Base-by-base conservation (phyloP, 345 rosid genomes). In the Camelina sativa region DNA sequence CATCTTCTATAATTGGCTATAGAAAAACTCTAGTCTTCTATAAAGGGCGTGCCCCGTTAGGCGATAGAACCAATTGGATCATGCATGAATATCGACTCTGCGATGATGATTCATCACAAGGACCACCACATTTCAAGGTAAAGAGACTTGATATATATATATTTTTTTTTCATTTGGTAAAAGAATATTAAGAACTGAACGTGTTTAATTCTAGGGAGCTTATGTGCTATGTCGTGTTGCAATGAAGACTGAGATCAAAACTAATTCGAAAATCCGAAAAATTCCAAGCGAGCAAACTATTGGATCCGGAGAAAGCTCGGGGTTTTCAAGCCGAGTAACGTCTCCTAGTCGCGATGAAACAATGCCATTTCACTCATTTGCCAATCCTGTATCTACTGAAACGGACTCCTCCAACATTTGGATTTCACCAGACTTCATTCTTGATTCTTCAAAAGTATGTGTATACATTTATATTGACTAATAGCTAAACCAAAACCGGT, bases 41-140 rank as follows among this genome's bases (percentile, higher is more conserved):
- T 53, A 69, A 81, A 0, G 97, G 98, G 6, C 89, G 97, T 15
- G 97, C 97, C 8, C 98, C 96, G 1, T 78, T 80, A 60, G 97
- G 97, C 7, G 87, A 87, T 69, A 84, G 95, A 55, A 90, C 88
- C 3, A 80, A 75, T 59, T 90, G 97, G 97, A 77, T 91, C 1
- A 89, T 94, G 97, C 95, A 94, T 16, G 98, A 94, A 67, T 94
- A 90, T 75, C 89, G 98, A 20, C 86, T 94, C 11, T 74, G 79
- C 35, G 91, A 90, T 55, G 87, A 84, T 66, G 76, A 76, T 37
- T n/a, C 51, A 20, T 76, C 79, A 71, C 85, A 76, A 72, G 87
- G 85, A 38, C 77, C 91, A 60, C 81, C 80, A 54, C 71, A 74
- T 72, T 80, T 72, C 46, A 86, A 80, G 88, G 97, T 91, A 80